Evolutionary conservation across 257 asterid species (phyloP), one percentile per base, ranked within the genome.

Genomic region (Jacaranda copaia): DNA sequence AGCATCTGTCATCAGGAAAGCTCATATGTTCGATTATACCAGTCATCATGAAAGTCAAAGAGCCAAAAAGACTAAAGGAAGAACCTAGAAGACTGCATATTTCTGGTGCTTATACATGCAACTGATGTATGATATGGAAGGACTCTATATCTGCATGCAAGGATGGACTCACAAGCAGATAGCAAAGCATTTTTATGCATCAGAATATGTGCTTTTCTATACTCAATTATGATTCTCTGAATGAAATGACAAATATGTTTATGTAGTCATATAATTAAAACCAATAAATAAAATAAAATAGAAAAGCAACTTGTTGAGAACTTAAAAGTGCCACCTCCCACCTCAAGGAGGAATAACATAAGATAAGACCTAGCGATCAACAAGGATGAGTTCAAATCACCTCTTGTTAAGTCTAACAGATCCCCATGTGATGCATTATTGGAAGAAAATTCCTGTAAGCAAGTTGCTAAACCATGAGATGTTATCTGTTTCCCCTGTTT

Each of bases 401-500:
- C 88, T 84, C 46, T 71, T 42, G 5, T 15, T 56, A 79, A 25
- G 13, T 81, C 88, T 74, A 65, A 76, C 36, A 70, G 57, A 73
- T 84, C 74, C 56, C 60, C 35, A 18, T 15, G 48, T 64, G 25
- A 60, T 20, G 72, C 73, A 62, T 66, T 40, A 64, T 15, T 13
- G n/a, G 82, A 12, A 55, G 83, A 64, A 75, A 64, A 69, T 62
- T 64, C 62, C n/a, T 55, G 73, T 36, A 85, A 72, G 70, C 59
- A 57, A 56, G 80, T 68, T 79, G 75, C 75, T 32, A 79, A 43
- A 78, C 81, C 80, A 61, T 68, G 59, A 78, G 78, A 75, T 39
- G 52, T 68, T 72, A 55, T 66, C 76, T 80, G 77, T 79, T 83
- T 78, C 72, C 81, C 78, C 19, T 71, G 84, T 60, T 82, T 70